Percentiles rank a stretch among this genome's conserved stretches.
Conservation (phyloP, 2,329 filamentous ascomycete species). For the Hypoxylon sp. region DNA sequence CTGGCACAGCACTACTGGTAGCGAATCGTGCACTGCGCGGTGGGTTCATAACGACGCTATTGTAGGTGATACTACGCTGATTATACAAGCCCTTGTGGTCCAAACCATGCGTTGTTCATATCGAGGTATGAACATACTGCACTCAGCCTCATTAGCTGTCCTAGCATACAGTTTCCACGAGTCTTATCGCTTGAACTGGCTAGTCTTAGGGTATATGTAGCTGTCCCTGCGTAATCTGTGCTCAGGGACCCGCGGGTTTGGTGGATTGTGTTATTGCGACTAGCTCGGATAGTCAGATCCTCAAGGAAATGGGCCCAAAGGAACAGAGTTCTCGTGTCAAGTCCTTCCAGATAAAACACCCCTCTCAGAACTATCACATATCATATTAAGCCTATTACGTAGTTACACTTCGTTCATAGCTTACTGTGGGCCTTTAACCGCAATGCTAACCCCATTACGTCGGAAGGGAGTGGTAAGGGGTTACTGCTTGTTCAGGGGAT, state of each 20-base stretch:
- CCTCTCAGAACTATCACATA: constrained; percentile 7
- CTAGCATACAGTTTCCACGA: no score
- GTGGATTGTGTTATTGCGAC: neutral
- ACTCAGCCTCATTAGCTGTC: no score
- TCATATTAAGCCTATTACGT: neutral
- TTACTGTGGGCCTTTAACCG: neutral
- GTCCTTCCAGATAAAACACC: neutral
- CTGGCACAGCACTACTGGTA: no score
- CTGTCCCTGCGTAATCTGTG: no score
- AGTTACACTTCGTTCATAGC: neutral
- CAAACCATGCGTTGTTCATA: no score
- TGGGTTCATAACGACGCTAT: no score
- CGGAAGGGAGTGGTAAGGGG: neutral
- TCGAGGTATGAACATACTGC: no score
- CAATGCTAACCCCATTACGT: neutral
- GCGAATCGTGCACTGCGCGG: no score
- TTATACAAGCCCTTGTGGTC: no score
- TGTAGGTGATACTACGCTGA: no score
- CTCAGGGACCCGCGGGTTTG: no score
- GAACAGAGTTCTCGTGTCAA: neutral
- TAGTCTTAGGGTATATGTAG: neutral
- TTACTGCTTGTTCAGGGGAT: neutral
- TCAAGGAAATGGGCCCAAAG: neutral
- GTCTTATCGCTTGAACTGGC: no score
- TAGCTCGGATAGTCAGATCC: neutral